A percentile compares a stretch with the other conserved stretches of the same genome.
Conservation (phyloP, 2,329 filamentous ascomycete genomes). For the Xylariaceae sp. region DNA sequence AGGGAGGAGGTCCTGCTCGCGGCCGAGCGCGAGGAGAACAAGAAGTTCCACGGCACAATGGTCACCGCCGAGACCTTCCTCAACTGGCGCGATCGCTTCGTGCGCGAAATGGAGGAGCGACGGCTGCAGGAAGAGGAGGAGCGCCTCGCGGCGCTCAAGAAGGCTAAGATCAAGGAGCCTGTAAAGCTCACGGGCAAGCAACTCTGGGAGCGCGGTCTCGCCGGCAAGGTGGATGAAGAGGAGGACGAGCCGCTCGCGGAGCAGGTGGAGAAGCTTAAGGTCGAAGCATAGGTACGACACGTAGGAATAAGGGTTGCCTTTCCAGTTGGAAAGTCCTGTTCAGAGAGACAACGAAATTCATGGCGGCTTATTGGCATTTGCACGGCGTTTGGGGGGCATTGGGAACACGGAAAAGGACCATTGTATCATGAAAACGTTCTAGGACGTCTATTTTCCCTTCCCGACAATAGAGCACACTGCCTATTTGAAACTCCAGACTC, state of each 20-base stretch:
- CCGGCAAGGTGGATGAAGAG: conserved; percentile 60
- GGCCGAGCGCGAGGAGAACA: conserved; percentile 86
- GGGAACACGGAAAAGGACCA: conserved; percentile 14
- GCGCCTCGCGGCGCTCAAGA: conserved; percentile 75
- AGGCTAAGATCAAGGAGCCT: conserved; percentile 70
- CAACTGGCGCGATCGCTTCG: conserved; percentile 75
- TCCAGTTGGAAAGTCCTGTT: neutral
- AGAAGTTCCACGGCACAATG: conserved; percentile 87
- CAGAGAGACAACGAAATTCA: conserved; percentile 3
- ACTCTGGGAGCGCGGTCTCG: conserved; percentile 73
- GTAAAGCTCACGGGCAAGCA: conserved; percentile 69
- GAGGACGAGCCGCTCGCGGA: conserved; percentile 56
- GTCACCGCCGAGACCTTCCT: conserved; percentile 85
- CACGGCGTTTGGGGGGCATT: conserved; percentile 26
- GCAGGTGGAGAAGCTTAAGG: conserved; percentile 66
- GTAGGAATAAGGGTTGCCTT: neutral
- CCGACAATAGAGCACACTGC: conserved; percentile 11
- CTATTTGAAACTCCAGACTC: conserved; percentile 29
- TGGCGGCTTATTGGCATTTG: conserved; percentile 21
- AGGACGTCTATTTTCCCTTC: conserved; percentile 14
- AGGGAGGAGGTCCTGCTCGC: conserved; percentile 52
- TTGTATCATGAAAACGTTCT: conserved; percentile 14
- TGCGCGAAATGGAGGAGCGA: conserved; percentile 74
- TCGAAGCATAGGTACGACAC: conserved; percentile 48
- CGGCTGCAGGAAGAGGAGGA: conserved; percentile 67